Base-by-base conservation (phyloP, 2,329 filamentous ascomycete genomes). In the Trichoderma gracile region DNA sequence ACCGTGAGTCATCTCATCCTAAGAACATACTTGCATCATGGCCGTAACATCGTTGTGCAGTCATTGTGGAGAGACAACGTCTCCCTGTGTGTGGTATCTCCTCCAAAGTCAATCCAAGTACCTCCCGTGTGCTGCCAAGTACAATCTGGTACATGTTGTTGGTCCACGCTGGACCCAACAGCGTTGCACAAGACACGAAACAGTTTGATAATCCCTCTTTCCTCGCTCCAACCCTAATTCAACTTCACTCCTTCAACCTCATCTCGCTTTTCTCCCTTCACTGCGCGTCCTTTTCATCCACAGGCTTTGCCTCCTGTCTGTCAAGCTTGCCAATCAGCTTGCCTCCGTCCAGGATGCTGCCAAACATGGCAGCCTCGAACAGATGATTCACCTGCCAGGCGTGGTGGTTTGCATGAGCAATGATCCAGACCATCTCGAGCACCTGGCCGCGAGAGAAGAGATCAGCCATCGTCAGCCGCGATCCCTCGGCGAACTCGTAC, bases 361-460 rank as follows among this genome's bases (percentile, higher is more conserved):
- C 73, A 68, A 74, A 75, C 73, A 75, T 75, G 49, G 73, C 73
- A 3, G 73, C 73, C 56, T 74, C 72, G 14, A 75, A 74, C 9
- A 75, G 25, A 15, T 70, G 68, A 38, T 74, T 74, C 2, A 75
- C 67, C 53, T 74, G 72, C 73, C 73, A 74, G 30, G 72, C 73
- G 33, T 70, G 69, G 38, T 68, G 68, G n/a, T 30, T 67, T 4
- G 68, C 69, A 56, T 70, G 69, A 8, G 68, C 66, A 14, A 70
- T 57, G 9, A 70, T 64, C 69, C 69, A 69, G 17, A 65, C 54
- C 64, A 68, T 67, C 19, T 69, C 65, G 19, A 68, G 43, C 12
- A 69, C 47, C 19, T 66, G 45, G 10, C 67, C 68, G 8, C 53
- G 61, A 1, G 68, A 67, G 46, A 69, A 74, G 6, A 72, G 66